These are phyloP conservation scores for Drosera spatulata DNA, from an alignment of 179 eudicot genomes.

Conservation along the genomic window DNA sequence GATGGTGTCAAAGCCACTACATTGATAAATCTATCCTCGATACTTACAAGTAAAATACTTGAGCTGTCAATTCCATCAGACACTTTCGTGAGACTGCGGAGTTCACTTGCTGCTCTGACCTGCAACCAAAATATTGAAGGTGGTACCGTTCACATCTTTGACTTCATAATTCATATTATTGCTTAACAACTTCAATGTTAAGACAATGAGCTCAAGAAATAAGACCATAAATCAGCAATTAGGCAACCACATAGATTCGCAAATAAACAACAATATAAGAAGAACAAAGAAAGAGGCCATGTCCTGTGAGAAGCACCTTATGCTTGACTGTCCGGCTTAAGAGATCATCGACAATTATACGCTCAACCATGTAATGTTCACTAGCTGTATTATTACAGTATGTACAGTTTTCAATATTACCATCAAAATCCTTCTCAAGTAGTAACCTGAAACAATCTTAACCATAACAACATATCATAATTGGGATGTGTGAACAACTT, in stretches of 20 bases:
- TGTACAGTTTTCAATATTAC: slow-evolving; percentile 67
- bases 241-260: too few relatives aligned
- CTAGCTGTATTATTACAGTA: slow-evolving; percentile 88
- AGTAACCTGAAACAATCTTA: slow-evolving; percentile 97
- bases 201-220: neutral
- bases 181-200: neutral
- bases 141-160: too few relatives aligned
- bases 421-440: slow-evolving; percentile 67
- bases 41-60: too few relatives aligned
- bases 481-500: slow-evolving; percentile 2
- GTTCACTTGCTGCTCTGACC: slow-evolving; percentile 62
- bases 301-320: too few relatives aligned
- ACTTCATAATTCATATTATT: too few relatives aligned
- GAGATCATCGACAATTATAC: too few relatives aligned
- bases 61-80: slow-evolving; percentile 63
- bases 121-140: slow-evolving; percentile 15
- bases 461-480: neutral
- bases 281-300: too few relatives aligned
- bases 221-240: neutral
- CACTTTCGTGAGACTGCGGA: slow-evolving; percentile 41
- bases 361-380: too few relatives aligned
- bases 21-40: too few relatives aligned
- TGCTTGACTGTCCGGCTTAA: too few relatives aligned
- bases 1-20: too few relatives aligned
- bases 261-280: too few relatives aligned